Conservation (phyloP, 1,139 yeast species). For the Blastobotrys indianensis region DNA sequence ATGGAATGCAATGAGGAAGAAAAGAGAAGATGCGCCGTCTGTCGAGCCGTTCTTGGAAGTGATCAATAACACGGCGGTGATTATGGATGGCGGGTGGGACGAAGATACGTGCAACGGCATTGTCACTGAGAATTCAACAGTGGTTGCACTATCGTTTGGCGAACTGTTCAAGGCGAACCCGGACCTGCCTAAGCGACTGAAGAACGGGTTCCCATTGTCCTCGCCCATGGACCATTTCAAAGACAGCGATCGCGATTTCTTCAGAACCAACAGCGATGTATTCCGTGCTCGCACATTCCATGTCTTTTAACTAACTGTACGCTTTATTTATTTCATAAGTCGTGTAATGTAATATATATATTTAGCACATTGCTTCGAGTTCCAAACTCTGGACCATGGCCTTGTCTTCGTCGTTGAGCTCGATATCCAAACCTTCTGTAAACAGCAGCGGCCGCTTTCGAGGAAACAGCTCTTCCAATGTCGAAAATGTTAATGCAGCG, state of each 20-base stretch:
- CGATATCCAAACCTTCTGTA: too few relatives aligned
- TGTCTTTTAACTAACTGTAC: too few relatives aligned
- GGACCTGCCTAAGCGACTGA: conserved; percentile 40
- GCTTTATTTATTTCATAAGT: too few relatives aligned
- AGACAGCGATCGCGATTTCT: too few relatives aligned
- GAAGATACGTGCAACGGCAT: background rate
- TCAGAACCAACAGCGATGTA: too few relatives aligned
- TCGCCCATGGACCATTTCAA: background rate
- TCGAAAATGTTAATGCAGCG: background rate
- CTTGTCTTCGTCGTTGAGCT: too few relatives aligned
- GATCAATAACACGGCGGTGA: conserved; percentile 37
- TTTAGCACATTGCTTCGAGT: too few relatives aligned
- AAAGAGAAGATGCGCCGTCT: background rate
- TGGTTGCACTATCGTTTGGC: conserved; percentile 41
- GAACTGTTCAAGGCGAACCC: conserved; percentile 46
- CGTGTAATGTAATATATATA: too few relatives aligned
- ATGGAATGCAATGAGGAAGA: background rate
- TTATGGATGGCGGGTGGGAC: conserved; percentile 34
- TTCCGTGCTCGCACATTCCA: too few relatives aligned
- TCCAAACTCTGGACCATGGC: too few relatives aligned
- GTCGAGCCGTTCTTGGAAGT: conserved; percentile 10
- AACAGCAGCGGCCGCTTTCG: too few relatives aligned
- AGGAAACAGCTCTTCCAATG: too few relatives aligned
- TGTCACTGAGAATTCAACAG: conserved; percentile 30
- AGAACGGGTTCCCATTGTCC: conserved; percentile 28